Conservation (phyloP, 495 filamentous ascomycete genomes). For the Xylaria castorea region DNA sequence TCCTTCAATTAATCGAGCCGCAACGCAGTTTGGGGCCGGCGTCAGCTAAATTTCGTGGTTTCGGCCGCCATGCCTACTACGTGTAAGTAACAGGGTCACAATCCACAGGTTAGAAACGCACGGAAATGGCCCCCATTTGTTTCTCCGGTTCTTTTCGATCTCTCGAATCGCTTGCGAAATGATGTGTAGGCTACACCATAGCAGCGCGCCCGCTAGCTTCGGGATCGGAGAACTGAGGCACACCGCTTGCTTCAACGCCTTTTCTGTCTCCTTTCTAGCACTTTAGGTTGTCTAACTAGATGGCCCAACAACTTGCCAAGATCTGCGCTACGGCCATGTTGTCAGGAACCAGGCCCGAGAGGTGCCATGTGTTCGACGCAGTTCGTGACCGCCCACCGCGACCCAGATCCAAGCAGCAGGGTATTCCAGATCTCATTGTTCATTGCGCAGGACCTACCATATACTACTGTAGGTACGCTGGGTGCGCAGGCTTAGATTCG, state of each 20-base stretch:
- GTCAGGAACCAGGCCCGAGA: conserved; percentile 12
- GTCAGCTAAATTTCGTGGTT: conserved; percentile 14
- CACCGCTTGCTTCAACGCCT: conserved; percentile 14
- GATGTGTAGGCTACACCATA: not conserved
- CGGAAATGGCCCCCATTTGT: conserved; percentile 22
- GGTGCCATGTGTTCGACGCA: conserved; percentile 29
- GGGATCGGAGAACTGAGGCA: not conserved
- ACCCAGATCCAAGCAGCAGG: conserved; percentile 16
- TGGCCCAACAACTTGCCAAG: conserved; percentile 1
- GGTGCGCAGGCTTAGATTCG: not conserved
- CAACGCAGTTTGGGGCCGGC: conserved; percentile 11
- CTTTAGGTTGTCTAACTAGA: not conserved
- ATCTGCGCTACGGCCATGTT: not conserved
- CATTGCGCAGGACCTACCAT: conserved; percentile 3
- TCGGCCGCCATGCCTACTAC: conserved; percentile 14
- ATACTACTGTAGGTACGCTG: not conserved
- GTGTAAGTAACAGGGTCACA: conserved; percentile 12
- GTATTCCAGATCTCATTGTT: conserved; percentile 3
- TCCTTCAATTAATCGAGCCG: conserved; percentile 11
- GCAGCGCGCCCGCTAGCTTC: not conserved
- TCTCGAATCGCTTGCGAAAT: conserved; percentile 1
- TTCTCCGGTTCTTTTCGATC: conserved; percentile 5
- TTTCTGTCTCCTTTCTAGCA: not conserved
- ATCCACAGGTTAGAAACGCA: conserved; percentile 6
- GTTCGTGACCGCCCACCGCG: conserved; percentile 20